Percentiles rank a stretch among this genome's conserved stretches.
Conservation (phyloP, 2,329 filamentous ascomycete genomes). For the Beauveria medogensis region DNA sequence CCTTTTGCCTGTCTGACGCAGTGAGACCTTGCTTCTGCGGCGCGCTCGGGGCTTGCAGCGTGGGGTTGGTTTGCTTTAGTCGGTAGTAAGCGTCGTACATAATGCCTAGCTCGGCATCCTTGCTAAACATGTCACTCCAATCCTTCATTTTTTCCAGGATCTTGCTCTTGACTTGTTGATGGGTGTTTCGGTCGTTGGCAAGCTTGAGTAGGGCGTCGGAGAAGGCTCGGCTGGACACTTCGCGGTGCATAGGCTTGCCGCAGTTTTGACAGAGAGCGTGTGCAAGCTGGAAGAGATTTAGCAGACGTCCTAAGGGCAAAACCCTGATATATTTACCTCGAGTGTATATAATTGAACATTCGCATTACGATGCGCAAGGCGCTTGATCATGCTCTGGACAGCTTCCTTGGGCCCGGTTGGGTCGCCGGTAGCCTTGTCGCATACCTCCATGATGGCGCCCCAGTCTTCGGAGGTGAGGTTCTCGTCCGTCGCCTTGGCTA, state of each 20-base stretch:
- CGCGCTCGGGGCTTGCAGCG: constrained; percentile 82
- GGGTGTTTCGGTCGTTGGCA: constrained; percentile 89
- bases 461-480: constrained; percentile 81
- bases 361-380: constrained; percentile 85
- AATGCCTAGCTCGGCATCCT: constrained; percentile 85
- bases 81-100: constrained; percentile 94
- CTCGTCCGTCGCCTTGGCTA: constrained; percentile 83
- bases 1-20: constrained; percentile 81
- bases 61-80: constrained; percentile 77
- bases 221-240: constrained; percentile 83
- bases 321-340: constrained; percentile 46
- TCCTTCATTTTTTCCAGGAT: constrained; percentile 94
- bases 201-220: constrained; percentile 88
- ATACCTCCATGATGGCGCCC: constrained; percentile 56
- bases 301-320: constrained; percentile 2
- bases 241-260: constrained; percentile 76
- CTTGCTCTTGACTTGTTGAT: constrained; percentile 93
- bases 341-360: constrained; percentile 95
- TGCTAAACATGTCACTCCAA: constrained; percentile 91
- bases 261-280: constrained; percentile 92
- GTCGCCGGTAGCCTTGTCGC: constrained; percentile 50
- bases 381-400: constrained; percentile 83
- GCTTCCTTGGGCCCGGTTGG: constrained; percentile 66
- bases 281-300: constrained; percentile 51
- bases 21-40: constrained; percentile 90